These are phyloP conservation scores for Kokia cookei DNA, from an alignment of 441 rosid species.

Conservation along the genomic window DNA sequence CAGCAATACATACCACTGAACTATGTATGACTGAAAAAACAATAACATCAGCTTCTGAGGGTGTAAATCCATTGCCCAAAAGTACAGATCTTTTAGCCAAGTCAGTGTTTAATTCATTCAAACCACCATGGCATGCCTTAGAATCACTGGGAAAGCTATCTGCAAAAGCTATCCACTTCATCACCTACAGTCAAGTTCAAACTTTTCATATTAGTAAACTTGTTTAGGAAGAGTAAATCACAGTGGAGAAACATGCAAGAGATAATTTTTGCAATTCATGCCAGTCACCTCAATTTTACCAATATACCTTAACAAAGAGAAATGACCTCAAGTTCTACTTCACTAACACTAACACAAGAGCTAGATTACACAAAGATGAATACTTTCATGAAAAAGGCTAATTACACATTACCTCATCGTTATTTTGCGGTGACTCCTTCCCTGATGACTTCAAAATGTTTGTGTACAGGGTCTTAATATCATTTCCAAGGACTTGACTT, in stretches of 20 bases:
- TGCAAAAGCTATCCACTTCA: constrained; percentile 70
- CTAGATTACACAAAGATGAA: not conserved
- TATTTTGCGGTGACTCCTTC: constrained; percentile 23
- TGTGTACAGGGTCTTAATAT: constrained; percentile 44
- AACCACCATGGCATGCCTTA: constrained; percentile 35
- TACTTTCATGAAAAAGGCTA: not conserved
- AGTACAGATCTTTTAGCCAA: constrained; percentile 64
- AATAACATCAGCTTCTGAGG: constrained; percentile 70
- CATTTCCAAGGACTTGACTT: constrained; percentile 27
- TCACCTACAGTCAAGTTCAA: constrained; percentile 39
- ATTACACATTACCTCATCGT: constrained; percentile 43
- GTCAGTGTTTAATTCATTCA: constrained; percentile 50
- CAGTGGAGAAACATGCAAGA: not conserved
- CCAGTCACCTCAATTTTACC: not conserved
- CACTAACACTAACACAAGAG: not conserved
- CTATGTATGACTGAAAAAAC: constrained; percentile 66
- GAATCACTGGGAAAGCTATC: constrained; percentile 54
- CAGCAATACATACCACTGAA: constrained; percentile 46
- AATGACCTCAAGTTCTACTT: not conserved
- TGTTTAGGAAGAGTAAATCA: constrained; percentile 1
- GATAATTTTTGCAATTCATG: not conserved
- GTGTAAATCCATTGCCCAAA: constrained; percentile 62
- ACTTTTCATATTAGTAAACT: not conserved
- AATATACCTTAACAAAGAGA: not conserved
- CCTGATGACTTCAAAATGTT: constrained; percentile 47